Evolutionary conservation across 768 basidiomycete species (phyloP).

Genomic region (Pisolithus sp.): DNA sequence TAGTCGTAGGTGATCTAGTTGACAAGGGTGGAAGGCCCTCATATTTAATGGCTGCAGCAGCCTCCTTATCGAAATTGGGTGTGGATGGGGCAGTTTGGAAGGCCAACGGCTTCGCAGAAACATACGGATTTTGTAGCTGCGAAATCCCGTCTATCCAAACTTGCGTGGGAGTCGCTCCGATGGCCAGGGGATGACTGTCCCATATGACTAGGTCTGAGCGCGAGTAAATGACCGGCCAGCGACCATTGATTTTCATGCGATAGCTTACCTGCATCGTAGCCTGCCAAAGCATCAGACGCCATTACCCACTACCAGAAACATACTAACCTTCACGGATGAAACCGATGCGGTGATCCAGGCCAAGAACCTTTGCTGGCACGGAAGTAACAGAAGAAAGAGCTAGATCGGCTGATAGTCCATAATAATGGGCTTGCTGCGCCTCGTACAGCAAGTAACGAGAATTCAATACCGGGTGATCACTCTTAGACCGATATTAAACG

Average conservation of each 20-base stretch:
- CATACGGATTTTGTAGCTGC: conserved; percentile 47
- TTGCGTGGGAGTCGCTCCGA: conserved; percentile 75
- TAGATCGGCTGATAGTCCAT: conserved; percentile 57
- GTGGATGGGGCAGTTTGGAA: conserved; percentile 48
- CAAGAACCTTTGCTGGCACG: conserved; percentile 63
- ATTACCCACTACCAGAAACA: neutral
- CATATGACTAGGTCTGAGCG: conserved; percentile 61
- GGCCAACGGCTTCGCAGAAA: conserved; percentile 45
- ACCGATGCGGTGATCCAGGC: conserved; percentile 72
- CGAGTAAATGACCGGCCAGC: neutral
- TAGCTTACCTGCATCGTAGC: conserved; percentile 60
- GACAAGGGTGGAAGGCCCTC: conserved; percentile 71
- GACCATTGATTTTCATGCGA: neutral
- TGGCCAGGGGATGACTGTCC: conserved; percentile 70
- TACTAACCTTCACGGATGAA: conserved; percentile 43
- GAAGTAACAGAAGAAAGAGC: conserved; percentile 68
- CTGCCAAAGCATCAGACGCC: conserved; percentile 23
- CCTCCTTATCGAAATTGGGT: conserved; percentile 62
- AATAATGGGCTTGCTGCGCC: conserved; percentile 63
- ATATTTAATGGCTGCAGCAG: conserved; percentile 50
- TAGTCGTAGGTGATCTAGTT: conserved; percentile 7
- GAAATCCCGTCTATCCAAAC: conserved; percentile 83
- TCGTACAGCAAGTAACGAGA: conserved; percentile 52
- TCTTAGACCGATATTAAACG: conserved; percentile 26
- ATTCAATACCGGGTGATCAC: conserved; percentile 50